Evolutionary conservation across 2,329 filamentous ascomycete genomes (phyloP).

Genomic region (Thelonectria discophora): DNA sequence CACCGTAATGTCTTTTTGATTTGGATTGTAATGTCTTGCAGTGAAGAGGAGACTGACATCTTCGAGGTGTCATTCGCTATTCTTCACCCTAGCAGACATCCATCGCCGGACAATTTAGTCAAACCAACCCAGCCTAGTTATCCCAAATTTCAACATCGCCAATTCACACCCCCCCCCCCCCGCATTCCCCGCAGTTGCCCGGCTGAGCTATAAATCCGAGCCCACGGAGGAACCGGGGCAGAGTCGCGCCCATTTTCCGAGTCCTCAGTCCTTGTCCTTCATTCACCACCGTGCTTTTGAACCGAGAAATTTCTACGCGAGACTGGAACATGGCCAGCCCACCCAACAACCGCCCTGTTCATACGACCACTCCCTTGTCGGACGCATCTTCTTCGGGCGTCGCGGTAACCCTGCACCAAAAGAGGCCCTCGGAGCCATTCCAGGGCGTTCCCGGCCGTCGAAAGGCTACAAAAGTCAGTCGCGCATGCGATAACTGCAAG

Average conservation of each 20-base stretch:
- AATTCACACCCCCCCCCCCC: not conserved
- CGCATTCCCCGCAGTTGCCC: conserved; percentile 12
- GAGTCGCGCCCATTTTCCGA: conserved; percentile 8
- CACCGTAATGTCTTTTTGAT: too few relatives aligned
- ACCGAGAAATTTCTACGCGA: not conserved
- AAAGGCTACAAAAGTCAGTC: conserved; percentile 45
- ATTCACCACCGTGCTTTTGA: conserved; percentile 11
- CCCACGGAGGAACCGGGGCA: not conserved
- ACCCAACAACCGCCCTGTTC: not conserved
- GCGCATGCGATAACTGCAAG: conserved; percentile 53
- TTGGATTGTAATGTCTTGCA: too few relatives aligned
- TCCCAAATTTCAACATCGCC: too few relatives aligned
- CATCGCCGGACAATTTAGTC: too few relatives aligned
- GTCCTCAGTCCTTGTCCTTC: not conserved
- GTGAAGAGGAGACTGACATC: too few relatives aligned
- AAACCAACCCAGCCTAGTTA: too few relatives aligned
- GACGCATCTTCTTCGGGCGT: conserved; percentile 25
- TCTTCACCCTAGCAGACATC: too few relatives aligned
- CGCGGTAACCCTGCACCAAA: conserved; percentile 7
- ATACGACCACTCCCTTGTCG: conserved; percentile 28
- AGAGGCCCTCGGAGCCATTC: conserved; percentile 22
- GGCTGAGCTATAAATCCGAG: conserved; percentile 11
- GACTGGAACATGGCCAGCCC: conserved; percentile 22
- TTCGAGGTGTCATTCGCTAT: too few relatives aligned
- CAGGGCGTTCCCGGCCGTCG: conserved; percentile 32